Base-by-base conservation (phyloP, 768 basidiomycete species). In the Solioccasus polychromus region DNA sequence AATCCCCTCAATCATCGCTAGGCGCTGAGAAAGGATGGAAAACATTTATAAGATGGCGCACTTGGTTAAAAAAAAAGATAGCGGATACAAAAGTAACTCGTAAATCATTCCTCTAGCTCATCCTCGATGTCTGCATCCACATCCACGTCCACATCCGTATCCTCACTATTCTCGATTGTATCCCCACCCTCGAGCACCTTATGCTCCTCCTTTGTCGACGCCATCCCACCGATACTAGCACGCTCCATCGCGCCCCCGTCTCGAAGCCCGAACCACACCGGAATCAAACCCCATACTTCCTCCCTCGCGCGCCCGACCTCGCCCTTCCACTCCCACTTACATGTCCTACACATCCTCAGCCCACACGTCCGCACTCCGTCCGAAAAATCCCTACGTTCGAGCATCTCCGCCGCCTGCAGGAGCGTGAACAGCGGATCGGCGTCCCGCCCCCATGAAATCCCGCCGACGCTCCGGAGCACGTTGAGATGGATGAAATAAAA, bases 401-500 rank as follows among this genome's bases (percentile, higher is more conserved):
- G 70, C 87, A 88, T 88, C 55, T 85, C 85, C 43, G 73, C 70
- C 14, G 81, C 80, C 63, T 87, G 86, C 4, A 70, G 55, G 35
- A 89, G 75, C 45, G 85, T 84, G 57, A 74, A 85, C 19, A 89
- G 63, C 41, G 84, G 82, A 57, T 89, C 87, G 3, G 81, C 85
- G 55, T 88, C 85, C 20, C 87, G 73, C 37, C 86, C 86, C 44
- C 71, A 73, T 1, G 85, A 77, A 46, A 88, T 81, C 0, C 87
- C 87, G 0, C 83, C 80, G 35, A 88, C 76, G 18, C 80, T 76
- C 45, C 86, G 79, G 32, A 88, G 66, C 24, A 83, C 68, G 61
- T 88, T 87, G 46, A 88, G 75, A 70, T 78, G 78, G 68, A 89
- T 79, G 61, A 81, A 85, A 65, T 87, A 84, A 65, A 85, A 85